phyloP scores from a whole-genome alignment of 768 basidiomycete genomes.

The Psilocybe cubensis region DNA sequence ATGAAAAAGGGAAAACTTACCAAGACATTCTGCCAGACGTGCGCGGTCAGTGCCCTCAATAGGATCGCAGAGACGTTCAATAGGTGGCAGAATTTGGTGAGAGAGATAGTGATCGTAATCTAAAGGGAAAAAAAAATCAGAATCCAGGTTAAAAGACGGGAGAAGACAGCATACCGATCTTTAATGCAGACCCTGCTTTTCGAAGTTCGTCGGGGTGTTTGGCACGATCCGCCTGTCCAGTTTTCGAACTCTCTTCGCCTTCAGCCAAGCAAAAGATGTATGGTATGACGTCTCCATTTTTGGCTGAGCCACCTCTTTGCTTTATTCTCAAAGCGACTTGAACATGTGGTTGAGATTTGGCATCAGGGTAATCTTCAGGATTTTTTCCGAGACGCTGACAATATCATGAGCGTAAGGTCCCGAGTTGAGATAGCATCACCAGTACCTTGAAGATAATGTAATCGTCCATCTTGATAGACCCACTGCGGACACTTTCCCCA shows the following conservation, averaged over 20 bases:
- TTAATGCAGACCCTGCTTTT: slow-evolving; percentile 62
- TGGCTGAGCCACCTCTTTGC: slow-evolving; percentile 76
- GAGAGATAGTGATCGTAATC: slow-evolving; percentile 93
- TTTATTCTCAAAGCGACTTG: slow-evolving; percentile 95
- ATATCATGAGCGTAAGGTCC: background rate
- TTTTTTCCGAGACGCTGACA: slow-evolving; percentile 93
- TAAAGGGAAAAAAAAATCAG: slow-evolving; percentile 28
- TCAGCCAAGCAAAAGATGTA: slow-evolving; percentile 91
- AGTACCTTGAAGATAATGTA: slow-evolving; percentile 92
- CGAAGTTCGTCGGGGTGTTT: slow-evolving; percentile 93
- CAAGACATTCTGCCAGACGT: slow-evolving; percentile 93
- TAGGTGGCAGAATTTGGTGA: slow-evolving; percentile 91
- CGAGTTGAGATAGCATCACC: background rate
- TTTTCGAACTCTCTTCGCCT: slow-evolving; percentile 71
- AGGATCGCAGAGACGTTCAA: slow-evolving; percentile 93
- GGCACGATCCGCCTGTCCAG: slow-evolving; percentile 86
- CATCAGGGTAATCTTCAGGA: slow-evolving; percentile 96
- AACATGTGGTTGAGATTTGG: slow-evolving; percentile 93
- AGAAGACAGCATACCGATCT: slow-evolving; percentile 59
- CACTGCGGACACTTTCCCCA: slow-evolving; percentile 77
- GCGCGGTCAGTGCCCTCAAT: slow-evolving; percentile 95
- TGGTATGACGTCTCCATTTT: slow-evolving; percentile 90
- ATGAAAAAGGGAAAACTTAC: slow-evolving; percentile 39
- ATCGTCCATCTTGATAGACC: slow-evolving; percentile 85
- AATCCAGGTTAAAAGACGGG: background rate